phyloP scores from a whole-genome alignment of 495 filamentous ascomycete genomes.

The Glutinoglossum americanum region DNA sequence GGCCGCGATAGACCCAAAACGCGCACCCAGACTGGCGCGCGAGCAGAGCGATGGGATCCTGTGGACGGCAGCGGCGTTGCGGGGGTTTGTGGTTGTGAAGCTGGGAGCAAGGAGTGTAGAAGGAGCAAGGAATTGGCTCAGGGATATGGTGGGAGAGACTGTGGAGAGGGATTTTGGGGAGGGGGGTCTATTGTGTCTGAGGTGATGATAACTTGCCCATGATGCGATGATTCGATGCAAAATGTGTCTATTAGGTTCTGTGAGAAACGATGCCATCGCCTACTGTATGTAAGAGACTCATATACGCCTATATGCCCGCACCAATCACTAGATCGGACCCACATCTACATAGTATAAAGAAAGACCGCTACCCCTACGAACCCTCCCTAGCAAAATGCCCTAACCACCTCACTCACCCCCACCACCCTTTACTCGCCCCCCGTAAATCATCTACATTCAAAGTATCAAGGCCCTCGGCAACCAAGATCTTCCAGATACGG shows the following conservation, averaged over 20 bases:
- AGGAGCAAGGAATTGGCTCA: conserved; percentile 38
- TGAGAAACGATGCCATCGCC: too few relatives aligned
- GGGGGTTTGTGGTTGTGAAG: conserved; percentile 77
- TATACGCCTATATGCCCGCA: too few relatives aligned
- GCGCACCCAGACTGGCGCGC: conserved; percentile 21
- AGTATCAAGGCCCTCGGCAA: conserved; percentile 46
- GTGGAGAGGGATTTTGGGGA: conserved; percentile 40
- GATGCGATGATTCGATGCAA: too few relatives aligned
- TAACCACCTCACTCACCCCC: background rate
- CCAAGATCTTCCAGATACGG: conserved; percentile 50
- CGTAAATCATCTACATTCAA: conserved; percentile 59
- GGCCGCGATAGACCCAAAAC: conserved; percentile 20
- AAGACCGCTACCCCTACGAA: too few relatives aligned
- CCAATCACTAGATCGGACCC: too few relatives aligned
- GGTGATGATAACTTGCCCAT: too few relatives aligned
- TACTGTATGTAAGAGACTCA: too few relatives aligned
- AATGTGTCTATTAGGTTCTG: too few relatives aligned
- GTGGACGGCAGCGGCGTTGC: conserved; percentile 69
- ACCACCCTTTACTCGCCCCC: background rate
- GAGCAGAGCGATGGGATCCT: conserved; percentile 39
- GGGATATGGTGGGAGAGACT: conserved; percentile 31
- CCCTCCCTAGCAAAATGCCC: too few relatives aligned
- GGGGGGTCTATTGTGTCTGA: conserved; percentile 37
- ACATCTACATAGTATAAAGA: too few relatives aligned
- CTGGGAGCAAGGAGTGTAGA: conserved; percentile 46